Percentiles rank a stretch among this genome's conserved stretches.
Evolutionary conservation across 768 basidiomycete genomes (phyloP).

Genomic region (Astraeus odoratus): DNA sequence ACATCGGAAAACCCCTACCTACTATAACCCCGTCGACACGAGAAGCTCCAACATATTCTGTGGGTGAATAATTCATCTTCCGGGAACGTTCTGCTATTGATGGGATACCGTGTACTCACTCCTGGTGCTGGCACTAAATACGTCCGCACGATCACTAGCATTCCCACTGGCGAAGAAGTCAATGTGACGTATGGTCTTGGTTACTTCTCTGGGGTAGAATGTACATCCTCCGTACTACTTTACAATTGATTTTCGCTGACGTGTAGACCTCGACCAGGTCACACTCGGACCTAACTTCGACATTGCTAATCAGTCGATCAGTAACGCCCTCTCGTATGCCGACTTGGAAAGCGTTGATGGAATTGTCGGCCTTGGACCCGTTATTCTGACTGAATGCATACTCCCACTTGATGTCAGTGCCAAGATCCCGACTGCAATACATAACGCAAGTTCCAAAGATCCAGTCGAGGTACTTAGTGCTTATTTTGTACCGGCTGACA

Average conservation of each 20-base stretch:
- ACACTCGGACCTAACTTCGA: conserved; percentile 18
- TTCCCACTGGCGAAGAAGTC: conserved; percentile 18
- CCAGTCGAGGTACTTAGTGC: conserved; percentile 15
- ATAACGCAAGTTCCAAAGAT: conserved; percentile 19
- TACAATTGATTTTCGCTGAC: background rate
- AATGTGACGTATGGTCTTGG: conserved; percentile 7
- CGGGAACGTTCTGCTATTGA: background rate
- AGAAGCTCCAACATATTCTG: conserved; percentile 28
- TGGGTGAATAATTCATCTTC: conserved; percentile 5
- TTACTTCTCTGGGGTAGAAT: conserved; percentile 30
- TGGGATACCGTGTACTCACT: background rate
- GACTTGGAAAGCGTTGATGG: conserved; percentile 19
- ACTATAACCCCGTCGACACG: conserved; percentile 26
- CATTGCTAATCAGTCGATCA: conserved; percentile 25
- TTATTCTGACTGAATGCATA: conserved; percentile 11
- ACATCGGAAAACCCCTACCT: conserved; percentile 22
- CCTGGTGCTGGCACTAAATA: conserved; percentile 13
- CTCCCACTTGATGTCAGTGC: conserved; percentile 1
- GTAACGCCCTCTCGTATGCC: conserved; percentile 11
- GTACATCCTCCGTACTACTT: conserved; percentile 1
- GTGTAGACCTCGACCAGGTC: conserved; percentile 20
- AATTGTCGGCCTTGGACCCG: conserved; percentile 22
- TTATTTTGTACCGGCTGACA: conserved; percentile 18
- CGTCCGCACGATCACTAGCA: conserved; percentile 16
- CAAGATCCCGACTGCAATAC: conserved; percentile 19